Conservation (phyloP, 345 rosid species). For the Gossypium ekmanianum region DNA sequence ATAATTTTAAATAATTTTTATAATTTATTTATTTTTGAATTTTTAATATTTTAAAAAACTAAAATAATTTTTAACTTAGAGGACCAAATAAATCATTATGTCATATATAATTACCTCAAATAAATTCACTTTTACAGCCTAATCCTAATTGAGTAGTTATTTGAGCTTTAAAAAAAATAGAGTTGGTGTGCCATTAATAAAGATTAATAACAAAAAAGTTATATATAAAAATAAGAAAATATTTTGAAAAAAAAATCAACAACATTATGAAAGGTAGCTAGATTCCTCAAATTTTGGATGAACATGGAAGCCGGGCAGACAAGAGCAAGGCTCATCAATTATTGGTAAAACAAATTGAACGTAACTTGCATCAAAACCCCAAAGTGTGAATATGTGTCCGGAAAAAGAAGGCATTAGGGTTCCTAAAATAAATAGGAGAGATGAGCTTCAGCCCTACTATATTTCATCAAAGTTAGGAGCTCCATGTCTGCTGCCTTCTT, state of each 20-base stretch:
- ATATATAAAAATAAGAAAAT: not conserved
- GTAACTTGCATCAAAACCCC: constrained; percentile 27
- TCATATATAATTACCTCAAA: too few relatives aligned
- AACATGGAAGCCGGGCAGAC: not conserved
- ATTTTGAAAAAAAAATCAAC: not conserved
- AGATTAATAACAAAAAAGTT: too few relatives aligned
- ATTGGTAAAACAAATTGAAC: not conserved
- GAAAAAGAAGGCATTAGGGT: constrained; percentile 10
- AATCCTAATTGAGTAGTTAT: too few relatives aligned
- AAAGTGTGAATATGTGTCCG: not conserved
- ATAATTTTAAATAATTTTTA: too few relatives aligned
- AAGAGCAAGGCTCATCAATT: not conserved
- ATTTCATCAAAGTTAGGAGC: constrained; percentile 28
- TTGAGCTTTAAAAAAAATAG: too few relatives aligned
- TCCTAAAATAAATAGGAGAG: constrained; percentile 5
- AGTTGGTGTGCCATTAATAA: too few relatives aligned
- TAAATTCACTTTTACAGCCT: too few relatives aligned
- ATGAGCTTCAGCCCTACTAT: not conserved
- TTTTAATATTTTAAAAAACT: too few relatives aligned
- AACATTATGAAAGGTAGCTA: not conserved
- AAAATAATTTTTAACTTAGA: too few relatives aligned
- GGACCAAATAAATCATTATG: too few relatives aligned
- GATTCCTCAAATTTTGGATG: not conserved
- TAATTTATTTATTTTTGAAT: too few relatives aligned
- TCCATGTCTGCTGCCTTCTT: constrained; percentile 8